These are phyloP conservation scores for Halophytophthora batemanensis DNA, from an alignment of 352 stramenopile genomes.

Conservation along the genomic window DNA sequence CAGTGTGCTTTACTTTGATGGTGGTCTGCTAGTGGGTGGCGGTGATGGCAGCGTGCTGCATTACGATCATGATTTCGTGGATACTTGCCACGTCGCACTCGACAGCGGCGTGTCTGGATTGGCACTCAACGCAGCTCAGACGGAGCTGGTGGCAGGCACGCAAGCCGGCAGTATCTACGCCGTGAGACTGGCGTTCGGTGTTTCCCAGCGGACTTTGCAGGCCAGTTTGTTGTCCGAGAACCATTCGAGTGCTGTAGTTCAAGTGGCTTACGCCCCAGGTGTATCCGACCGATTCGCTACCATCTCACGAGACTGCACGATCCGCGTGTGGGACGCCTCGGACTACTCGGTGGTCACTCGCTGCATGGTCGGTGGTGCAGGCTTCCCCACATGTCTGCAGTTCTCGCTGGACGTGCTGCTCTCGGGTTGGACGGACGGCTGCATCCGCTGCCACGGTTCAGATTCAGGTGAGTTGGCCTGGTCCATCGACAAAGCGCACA, in stretches of 20 bases:
- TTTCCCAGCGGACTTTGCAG: slow-evolving; percentile 19
- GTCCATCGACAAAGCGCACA: slow-evolving; percentile 90
- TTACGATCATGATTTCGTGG: slow-evolving; percentile 73
- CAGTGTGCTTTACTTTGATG: slow-evolving; percentile 45
- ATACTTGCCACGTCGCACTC: slow-evolving; percentile 66
- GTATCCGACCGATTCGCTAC: slow-evolving; percentile 90
- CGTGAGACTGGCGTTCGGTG: slow-evolving; percentile 53
- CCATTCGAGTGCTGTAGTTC: slow-evolving; percentile 71
- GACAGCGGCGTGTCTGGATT: slow-evolving; percentile 61
- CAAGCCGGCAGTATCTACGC: slow-evolving; percentile 75
- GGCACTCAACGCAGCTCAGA: slow-evolving; percentile 59
- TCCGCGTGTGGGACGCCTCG: slow-evolving; percentile 89
- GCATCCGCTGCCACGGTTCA: slow-evolving; percentile 83
- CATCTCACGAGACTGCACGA: slow-evolving; percentile 77
- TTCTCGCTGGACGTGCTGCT: slow-evolving; percentile 88
- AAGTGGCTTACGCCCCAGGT: slow-evolving; percentile 72
- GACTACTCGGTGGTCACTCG: slow-evolving; percentile 79
- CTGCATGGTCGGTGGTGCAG: slow-evolving; percentile 55
- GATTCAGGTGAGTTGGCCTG: slow-evolving; percentile 84
- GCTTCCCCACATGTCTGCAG: slow-evolving; percentile 67
- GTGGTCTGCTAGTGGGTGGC: slow-evolving; percentile 67
- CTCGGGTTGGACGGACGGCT: slow-evolving; percentile 89
- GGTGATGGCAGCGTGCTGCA: slow-evolving; percentile 84
- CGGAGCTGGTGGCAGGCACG: slow-evolving; percentile 71
- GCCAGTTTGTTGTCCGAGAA: slow-evolving; percentile 54